phyloP scores from a whole-genome alignment of 2,329 filamentous ascomycete genomes.

The Venturia pyrina region DNA sequence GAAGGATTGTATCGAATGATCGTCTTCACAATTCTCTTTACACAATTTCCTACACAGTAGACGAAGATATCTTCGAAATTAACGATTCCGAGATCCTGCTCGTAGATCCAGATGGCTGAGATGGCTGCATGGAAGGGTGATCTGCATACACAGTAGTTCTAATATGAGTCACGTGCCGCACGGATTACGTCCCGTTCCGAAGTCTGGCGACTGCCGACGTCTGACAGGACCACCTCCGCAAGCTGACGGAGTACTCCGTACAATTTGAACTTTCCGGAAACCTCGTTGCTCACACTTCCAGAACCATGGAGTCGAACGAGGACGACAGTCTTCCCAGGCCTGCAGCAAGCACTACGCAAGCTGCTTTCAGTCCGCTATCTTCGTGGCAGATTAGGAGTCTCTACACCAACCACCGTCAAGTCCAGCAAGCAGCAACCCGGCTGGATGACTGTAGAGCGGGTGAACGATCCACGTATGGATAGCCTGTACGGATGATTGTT shows the following conservation, averaged over 20 bases:
- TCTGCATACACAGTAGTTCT: too few relatives aligned
- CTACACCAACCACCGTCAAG: not conserved
- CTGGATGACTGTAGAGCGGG: not conserved
- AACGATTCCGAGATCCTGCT: too few relatives aligned
- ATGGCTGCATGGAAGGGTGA: too few relatives aligned
- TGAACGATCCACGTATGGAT: not conserved
- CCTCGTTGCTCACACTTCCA: not conserved
- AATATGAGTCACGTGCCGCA: too few relatives aligned
- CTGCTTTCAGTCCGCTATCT: not conserved
- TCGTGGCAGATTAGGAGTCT: not conserved
- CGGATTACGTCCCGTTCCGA: too few relatives aligned
- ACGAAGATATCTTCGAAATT: not conserved
- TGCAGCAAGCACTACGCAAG: not conserved
- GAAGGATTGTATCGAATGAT: too few relatives aligned
- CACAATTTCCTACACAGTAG: too few relatives aligned
- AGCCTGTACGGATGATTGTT: not conserved
- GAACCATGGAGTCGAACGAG: not conserved
- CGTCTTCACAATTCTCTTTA: too few relatives aligned
- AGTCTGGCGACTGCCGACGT: not conserved
- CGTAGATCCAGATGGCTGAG: too few relatives aligned
- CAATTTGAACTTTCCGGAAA: not conserved
- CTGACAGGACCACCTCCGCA: not conserved
- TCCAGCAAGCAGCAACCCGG: not conserved
- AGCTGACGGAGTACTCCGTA: not conserved
- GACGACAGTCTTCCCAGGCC: not conserved